phyloP scores from a whole-genome alignment of 768 basidiomycete genomes.

The Rhodotorula paludigena region DNA sequence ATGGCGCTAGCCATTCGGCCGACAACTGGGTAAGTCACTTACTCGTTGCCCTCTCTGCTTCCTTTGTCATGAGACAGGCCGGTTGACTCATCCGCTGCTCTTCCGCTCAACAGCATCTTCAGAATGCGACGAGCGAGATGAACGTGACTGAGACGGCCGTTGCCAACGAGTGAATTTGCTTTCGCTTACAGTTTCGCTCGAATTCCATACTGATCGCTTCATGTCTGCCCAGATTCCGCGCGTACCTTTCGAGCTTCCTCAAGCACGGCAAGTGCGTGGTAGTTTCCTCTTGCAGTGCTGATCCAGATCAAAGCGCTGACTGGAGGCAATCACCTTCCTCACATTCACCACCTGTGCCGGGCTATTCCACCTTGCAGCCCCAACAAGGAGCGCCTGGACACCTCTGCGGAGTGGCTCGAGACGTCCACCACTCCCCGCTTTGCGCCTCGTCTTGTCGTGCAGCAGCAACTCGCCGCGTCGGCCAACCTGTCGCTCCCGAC shows the following conservation, averaged over 20 bases:
- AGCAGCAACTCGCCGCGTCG: not conserved
- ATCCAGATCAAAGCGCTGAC: not conserved
- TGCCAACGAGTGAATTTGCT: not conserved
- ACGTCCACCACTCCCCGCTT: not conserved
- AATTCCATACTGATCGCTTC: not conserved
- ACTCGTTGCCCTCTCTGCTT: not conserved
- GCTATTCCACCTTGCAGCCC: not conserved
- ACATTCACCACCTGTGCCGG: not conserved
- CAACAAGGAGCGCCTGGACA: not conserved
- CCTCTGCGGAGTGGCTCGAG: not conserved
- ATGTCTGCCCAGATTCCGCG: not conserved
- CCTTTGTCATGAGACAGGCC: too few species aligned
- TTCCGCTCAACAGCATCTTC: not conserved
- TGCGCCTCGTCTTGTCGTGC: slow-evolving; percentile 5
- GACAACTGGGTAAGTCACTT: slow-evolving; percentile 5
- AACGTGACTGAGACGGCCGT: slow-evolving; percentile 8
- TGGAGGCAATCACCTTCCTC: not conserved
- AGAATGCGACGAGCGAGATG: slow-evolving; percentile 7
- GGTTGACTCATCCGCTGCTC: too few species aligned
- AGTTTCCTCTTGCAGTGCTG: not conserved
- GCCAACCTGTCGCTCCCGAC: not conserved
- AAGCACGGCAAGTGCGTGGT: slow-evolving; percentile 6
- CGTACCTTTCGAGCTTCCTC: slow-evolving; percentile 14
- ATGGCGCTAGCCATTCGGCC: not conserved
- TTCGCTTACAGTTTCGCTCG: not conserved